Base-by-base conservation (phyloP, 768 basidiomycete species). In the Postia placenta region DNA sequence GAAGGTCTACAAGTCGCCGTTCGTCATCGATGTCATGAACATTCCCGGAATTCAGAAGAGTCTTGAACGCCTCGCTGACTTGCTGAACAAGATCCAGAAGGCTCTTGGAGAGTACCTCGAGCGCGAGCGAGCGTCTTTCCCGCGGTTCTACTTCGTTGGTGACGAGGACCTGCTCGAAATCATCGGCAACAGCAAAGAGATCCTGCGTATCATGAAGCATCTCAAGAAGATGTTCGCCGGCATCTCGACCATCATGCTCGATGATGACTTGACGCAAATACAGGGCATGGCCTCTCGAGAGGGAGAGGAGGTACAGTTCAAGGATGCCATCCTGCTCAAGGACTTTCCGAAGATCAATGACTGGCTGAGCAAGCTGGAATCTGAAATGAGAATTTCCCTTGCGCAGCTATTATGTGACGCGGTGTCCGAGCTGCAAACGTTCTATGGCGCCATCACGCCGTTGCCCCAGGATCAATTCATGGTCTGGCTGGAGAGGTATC, bases 221-320 rank as follows among this genome's bases (percentile, higher is more conserved):
- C 76, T 99, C 51, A 98, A 97, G 75, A 99, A 99, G 78, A 99
- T 99, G 96, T 99, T 99, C 68, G 96, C 96, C 19, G 96, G 96
- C 23, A 86, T 99, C 33, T 86, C 92, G 1, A 93, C 92, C 0
- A 76, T 98, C 56, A 76, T 72, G 58, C 75, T 98, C 23, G 91
- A 96, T 62, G 90, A 92, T 15, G 92, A 93, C 41, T 64, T 88
- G 53, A 85, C 90, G 4, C 80, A 86, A 61, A 94, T 98, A 49
- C 83, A 85, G 54, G 93, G 90, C 45, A 95, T 98, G 85, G 81
- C 90, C 11, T 98, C 96, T 1, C 76, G 92, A 50, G 96, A 99
- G 64, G 96, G 95, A 36, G 96, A 99, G 67, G 87, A 93, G 62
- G 88, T 99, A 14, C 69, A 65, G 6, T 98, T 98, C 70, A 77